Conservation (phyloP, 306 rosid genomes). For the Bauhinia variegata region DNA sequence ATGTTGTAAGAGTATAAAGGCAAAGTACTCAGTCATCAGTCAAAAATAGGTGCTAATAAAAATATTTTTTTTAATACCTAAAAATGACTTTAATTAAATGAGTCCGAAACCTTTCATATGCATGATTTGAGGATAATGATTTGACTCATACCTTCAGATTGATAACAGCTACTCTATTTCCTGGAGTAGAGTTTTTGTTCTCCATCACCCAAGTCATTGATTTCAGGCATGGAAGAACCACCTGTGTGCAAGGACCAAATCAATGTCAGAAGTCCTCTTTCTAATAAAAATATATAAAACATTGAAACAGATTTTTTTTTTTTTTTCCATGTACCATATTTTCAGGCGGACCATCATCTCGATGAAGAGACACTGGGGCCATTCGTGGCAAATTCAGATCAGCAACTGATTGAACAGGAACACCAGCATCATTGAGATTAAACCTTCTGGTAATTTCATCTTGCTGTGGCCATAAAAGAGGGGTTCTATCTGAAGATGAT, state of each 20-base stretch:
- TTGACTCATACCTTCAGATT: slow-evolving; percentile 65
- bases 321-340: slow-evolving; percentile 57
- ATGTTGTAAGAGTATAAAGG: background rate
- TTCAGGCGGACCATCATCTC: slow-evolving; percentile 63
- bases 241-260: slow-evolving; percentile 40
- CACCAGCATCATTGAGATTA: slow-evolving; percentile 60
- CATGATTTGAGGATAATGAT: too few species aligned
- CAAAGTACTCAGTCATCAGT: background rate
- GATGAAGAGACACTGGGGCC: slow-evolving; percentile 71
- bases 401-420: slow-evolving; percentile 45
- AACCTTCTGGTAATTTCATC: slow-evolving; percentile 58
- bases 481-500: slow-evolving; percentile 57
- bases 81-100: background rate
- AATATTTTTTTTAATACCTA: background rate
- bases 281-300: background rate
- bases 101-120: too few species aligned
- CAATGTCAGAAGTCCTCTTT: slow-evolving; percentile 9
- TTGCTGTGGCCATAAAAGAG: slow-evolving; percentile 65
- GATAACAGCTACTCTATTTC: slow-evolving; percentile 68
- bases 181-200: slow-evolving; percentile 62
- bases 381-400: slow-evolving; percentile 65
- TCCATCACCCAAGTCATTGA: slow-evolving; percentile 84
- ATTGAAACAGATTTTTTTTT: background rate
- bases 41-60: background rate
- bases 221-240: slow-evolving; percentile 64